Conservation (phyloP, 495 filamentous ascomycete species). For the Rusavskia elegans region DNA sequence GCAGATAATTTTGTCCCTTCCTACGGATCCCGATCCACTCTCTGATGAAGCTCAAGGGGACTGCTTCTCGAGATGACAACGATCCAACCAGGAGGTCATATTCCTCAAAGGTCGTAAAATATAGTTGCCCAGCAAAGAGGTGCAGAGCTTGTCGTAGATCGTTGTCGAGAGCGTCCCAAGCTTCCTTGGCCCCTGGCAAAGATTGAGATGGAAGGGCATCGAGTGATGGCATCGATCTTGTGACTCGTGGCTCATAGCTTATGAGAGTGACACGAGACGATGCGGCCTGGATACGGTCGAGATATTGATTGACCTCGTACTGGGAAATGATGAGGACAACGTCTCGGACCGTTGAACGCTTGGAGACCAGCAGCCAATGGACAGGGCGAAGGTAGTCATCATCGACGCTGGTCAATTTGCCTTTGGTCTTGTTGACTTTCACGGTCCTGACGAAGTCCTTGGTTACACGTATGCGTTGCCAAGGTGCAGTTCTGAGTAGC, state of each 20-base stretch:
- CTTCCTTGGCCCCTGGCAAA: neutral
- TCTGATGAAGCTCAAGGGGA: slow-evolving; percentile 21
- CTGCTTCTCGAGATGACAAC: neutral
- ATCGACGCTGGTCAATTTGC: slow-evolving; percentile 3
- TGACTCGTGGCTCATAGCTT: slow-evolving; percentile 40
- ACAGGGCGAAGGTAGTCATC: slow-evolving; percentile 40
- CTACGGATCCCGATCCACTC: slow-evolving; percentile 36
- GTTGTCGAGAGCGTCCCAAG: neutral
- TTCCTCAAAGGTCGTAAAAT: slow-evolving; percentile 34
- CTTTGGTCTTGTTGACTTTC: neutral
- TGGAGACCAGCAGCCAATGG: slow-evolving; percentile 38
- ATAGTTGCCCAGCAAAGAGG: slow-evolving; percentile 54
- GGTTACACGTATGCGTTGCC: slow-evolving; percentile 30
- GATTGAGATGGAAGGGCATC: slow-evolving; percentile 3
- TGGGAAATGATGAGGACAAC: slow-evolving; percentile 40
- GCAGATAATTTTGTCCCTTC: slow-evolving; percentile 33
- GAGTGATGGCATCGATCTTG: slow-evolving; percentile 13
- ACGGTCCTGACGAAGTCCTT: slow-evolving; percentile 28
- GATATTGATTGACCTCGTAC: slow-evolving; percentile 40
- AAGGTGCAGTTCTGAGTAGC: slow-evolving; percentile 22
- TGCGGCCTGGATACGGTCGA: slow-evolving; percentile 18
- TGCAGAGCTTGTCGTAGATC: slow-evolving; percentile 29
- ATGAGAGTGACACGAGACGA: slow-evolving; percentile 29
- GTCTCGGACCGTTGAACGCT: slow-evolving; percentile 5
- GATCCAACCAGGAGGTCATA: slow-evolving; percentile 19